phyloP scores from a whole-genome alignment of 2,329 filamentous ascomycete genomes.

The Metarhizium humberi region DNA sequence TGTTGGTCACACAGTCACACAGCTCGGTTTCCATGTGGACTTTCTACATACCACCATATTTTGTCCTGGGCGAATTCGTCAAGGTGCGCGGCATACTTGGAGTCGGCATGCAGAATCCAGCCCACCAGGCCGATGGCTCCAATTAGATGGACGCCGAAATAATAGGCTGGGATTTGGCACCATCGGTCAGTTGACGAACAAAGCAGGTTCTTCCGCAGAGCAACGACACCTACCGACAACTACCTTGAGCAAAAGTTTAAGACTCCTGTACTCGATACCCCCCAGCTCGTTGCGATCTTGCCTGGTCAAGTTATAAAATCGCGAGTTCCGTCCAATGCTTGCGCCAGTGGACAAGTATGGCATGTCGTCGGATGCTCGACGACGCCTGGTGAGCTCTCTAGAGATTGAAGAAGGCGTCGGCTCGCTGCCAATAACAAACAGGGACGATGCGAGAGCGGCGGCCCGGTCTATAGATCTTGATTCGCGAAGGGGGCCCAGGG shows the following conservation, averaged over 20 bases:
- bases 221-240: slow-evolving; percentile 21
- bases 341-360: slow-evolving; percentile 31
- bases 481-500: slow-evolving; percentile 12
- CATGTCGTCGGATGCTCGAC: slow-evolving; percentile 15
- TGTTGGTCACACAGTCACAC: not conserved
- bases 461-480: slow-evolving; percentile 27
- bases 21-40: not conserved
- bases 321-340: slow-evolving; percentile 35
- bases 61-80: slow-evolving; percentile 27
- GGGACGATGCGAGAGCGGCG: slow-evolving; percentile 23
- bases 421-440: slow-evolving; percentile 27
- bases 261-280: slow-evolving; percentile 40
- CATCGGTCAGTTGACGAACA: not conserved
- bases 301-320: slow-evolving; percentile 31
- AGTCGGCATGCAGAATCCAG: slow-evolving; percentile 33
- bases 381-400: not conserved
- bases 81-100: slow-evolving; percentile 31
- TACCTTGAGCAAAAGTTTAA: slow-evolving; percentile 40
- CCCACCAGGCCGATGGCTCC: slow-evolving; percentile 37
- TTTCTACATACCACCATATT: slow-evolving; percentile 34
- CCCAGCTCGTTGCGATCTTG: slow-evolving; percentile 33
- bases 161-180: slow-evolving; percentile 26
- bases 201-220: not conserved
- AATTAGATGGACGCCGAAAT: slow-evolving; percentile 34
- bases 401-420: not conserved